Percentiles rank a stretch among this genome's conserved stretches.
Evolutionary conservation across 768 basidiomycete species (phyloP).

Genomic region (Lentinula sp.): DNA sequence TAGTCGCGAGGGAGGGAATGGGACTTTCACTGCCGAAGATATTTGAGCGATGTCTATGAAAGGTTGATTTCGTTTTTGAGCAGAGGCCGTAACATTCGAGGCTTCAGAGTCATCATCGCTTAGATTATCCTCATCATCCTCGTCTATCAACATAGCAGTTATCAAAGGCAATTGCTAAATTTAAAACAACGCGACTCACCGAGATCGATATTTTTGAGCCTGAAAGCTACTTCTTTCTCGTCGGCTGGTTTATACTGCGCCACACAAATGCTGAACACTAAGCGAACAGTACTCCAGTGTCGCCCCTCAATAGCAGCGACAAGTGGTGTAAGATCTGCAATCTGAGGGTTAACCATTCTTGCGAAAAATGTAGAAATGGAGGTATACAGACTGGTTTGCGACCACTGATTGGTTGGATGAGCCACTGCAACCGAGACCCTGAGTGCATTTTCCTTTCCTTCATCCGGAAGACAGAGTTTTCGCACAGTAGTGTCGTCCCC

Average conservation of each 20-base stretch:
- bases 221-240: conserved; percentile 24
- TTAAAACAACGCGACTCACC: conserved; percentile 17
- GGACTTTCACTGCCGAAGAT: conserved; percentile 35
- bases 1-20: conserved; percentile 30
- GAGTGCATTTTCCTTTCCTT: not conserved
- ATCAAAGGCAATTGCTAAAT: not conserved
- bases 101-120: conserved; percentile 36
- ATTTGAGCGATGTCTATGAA: conserved; percentile 45
- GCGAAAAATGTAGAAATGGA: not conserved
- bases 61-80: conserved; percentile 32
- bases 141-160: conserved; percentile 4
- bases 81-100: conserved; percentile 31
- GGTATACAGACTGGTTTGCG: not conserved
- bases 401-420: not conserved
- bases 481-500: conserved; percentile 48
- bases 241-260: conserved; percentile 43
- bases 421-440: not conserved
- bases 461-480: conserved; percentile 44
- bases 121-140: conserved; percentile 6
- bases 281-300: conserved; percentile 52
- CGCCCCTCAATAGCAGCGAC: conserved; percentile 42
- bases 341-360: not conserved
- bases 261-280: conserved; percentile 50
- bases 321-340: conserved; percentile 41
- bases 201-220: conserved; percentile 23